phyloP scores from a whole-genome alignment of 148 eudicot genomes.

The Gaultheria prostrata region DNA sequence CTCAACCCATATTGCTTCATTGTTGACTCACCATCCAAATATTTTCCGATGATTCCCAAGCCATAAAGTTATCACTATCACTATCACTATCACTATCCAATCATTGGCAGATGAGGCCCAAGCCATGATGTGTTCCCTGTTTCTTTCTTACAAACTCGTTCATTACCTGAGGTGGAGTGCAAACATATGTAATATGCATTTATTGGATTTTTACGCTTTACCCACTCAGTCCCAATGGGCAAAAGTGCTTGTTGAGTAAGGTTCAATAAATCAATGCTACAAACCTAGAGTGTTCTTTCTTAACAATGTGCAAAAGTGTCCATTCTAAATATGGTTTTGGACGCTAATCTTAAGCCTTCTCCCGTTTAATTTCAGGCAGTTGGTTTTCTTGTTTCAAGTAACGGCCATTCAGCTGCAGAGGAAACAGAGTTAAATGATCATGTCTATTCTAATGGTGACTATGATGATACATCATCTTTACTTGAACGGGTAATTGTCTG shows the following conservation, averaged over 20 bases:
- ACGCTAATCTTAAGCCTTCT: constrained; percentile 8
- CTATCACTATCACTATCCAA: too few species aligned
- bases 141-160: constrained; percentile 9
- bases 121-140: neutral
- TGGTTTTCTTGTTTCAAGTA: constrained; percentile 79
- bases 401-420: constrained; percentile 51
- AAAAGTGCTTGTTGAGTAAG: neutral
- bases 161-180: neutral
- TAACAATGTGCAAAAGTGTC: constrained; percentile 8
- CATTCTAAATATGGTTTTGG: neutral
- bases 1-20: neutral
- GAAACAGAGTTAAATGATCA: constrained; percentile 81
- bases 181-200: neutral
- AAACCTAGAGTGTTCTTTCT: neutral
- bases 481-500: constrained; percentile 68
- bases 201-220: neutral
- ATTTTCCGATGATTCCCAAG: neutral
- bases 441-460: constrained; percentile 59
- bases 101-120: constrained; percentile 4
- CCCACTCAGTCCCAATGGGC: neutral
- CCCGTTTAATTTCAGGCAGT: constrained; percentile 59
- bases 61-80: neutral
- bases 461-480: constrained; percentile 65
- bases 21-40: neutral
- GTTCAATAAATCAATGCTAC: neutral